Percentiles rank a stretch among this genome's conserved stretches.
Conservation (phyloP, 306 rosid species). For the Gillenia trifoliata region DNA sequence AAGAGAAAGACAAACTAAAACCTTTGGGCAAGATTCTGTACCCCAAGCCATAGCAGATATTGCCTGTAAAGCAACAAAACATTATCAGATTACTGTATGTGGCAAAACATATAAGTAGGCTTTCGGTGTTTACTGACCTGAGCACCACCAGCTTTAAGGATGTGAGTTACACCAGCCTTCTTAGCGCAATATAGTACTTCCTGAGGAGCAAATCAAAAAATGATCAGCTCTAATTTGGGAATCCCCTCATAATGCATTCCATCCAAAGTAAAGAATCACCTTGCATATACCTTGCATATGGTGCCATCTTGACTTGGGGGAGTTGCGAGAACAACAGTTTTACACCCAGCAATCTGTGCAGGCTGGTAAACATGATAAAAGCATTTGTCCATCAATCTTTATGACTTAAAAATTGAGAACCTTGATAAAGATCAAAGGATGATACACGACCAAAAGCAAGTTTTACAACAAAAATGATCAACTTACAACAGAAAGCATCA, state of each 20-base stretch:
- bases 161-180: slow-evolving; percentile 97
- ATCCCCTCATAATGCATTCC: slow-evolving; percentile 7
- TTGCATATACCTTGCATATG: slow-evolving; percentile 96
- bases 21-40: slow-evolving; percentile 96
- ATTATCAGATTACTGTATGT: slow-evolving; percentile 1
- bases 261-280: slow-evolving; percentile 40
- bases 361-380: slow-evolving; percentile 50
- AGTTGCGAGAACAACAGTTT: slow-evolving; percentile 87
- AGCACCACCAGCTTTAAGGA: slow-evolving; percentile 99
- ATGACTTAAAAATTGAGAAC: background rate
- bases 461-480: slow-evolving; percentile 11
- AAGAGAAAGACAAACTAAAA: slow-evolving; percentile 20
- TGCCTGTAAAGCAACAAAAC: slow-evolving; percentile 51
- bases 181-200: slow-evolving; percentile 97
- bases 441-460: background rate
- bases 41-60: slow-evolving; percentile 99
- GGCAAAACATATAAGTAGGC: background rate
- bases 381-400: slow-evolving; percentile 20
- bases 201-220: slow-evolving; percentile 32
- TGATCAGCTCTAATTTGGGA: slow-evolving; percentile 16
- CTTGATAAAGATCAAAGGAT: background rate
- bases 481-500: slow-evolving; percentile 97
- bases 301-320: slow-evolving; percentile 84
- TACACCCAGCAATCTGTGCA: slow-evolving; percentile 95
- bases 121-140: slow-evolving; percentile 54